Percentiles rank a stretch among this genome's conserved stretches.
Evolutionary conservation across 2,329 filamentous ascomycete species (phyloP).

Genomic region (Conoideocrella luteorostrata): DNA sequence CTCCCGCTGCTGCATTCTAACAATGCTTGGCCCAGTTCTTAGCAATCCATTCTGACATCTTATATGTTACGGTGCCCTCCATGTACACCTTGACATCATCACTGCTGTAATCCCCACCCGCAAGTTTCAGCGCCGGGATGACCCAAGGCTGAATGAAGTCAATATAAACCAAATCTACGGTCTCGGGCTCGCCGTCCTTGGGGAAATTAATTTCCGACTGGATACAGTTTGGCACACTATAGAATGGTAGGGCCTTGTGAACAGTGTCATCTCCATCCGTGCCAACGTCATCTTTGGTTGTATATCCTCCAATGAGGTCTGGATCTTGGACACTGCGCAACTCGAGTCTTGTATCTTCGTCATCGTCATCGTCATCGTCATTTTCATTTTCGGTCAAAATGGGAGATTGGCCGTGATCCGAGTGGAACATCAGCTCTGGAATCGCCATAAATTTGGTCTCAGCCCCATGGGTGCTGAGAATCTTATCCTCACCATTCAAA

Average conservation of each 20-base stretch:
- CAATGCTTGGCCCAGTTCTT: slow-evolving; percentile 51
- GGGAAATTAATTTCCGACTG: slow-evolving; percentile 63
- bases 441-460: slow-evolving; percentile 42
- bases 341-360: slow-evolving; percentile 23
- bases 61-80: slow-evolving; percentile 48
- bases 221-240: slow-evolving; percentile 76
- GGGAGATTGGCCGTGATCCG: slow-evolving; percentile 6
- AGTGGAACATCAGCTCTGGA: slow-evolving; percentile 37
- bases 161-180: slow-evolving; percentile 82
- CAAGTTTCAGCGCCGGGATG: slow-evolving; percentile 62
- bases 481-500: slow-evolving; percentile 48
- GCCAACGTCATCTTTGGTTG: slow-evolving; percentile 78
- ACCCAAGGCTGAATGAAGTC: slow-evolving; percentile 87
- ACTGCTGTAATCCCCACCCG: slow-evolving; percentile 42
- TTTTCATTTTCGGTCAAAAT: background rate
- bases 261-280: slow-evolving; percentile 84
- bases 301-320: slow-evolving; percentile 64
- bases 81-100: slow-evolving; percentile 45
- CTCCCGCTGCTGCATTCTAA: too few species aligned
- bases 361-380: slow-evolving; percentile 10
- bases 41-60: slow-evolving; percentile 51
- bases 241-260: slow-evolving; percentile 68
- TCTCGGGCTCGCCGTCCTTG: slow-evolving; percentile 51
- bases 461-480: slow-evolving; percentile 32
- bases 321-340: slow-evolving; percentile 18